These are phyloP conservation scores for Pisolithus orientalis DNA, from an alignment of 768 basidiomycete species.

Conservation along the genomic window DNA sequence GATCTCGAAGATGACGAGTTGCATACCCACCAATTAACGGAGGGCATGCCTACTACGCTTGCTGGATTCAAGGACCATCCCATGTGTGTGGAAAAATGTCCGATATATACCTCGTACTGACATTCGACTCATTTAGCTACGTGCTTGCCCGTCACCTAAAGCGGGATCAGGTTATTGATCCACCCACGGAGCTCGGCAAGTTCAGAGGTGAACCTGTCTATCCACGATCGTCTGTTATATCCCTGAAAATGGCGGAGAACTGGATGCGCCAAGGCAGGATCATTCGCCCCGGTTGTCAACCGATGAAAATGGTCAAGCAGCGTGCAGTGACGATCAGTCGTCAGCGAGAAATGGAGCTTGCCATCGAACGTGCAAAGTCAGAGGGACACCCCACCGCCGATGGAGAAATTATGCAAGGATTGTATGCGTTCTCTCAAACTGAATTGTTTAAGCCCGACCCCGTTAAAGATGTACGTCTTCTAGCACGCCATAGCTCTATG, in stretches of 20 bases:
- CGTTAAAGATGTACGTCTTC: slow-evolving; percentile 66
- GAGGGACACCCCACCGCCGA: slow-evolving; percentile 34
- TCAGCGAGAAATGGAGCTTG: slow-evolving; percentile 65
- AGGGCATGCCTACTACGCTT: slow-evolving; percentile 90
- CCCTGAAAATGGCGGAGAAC: slow-evolving; percentile 86
- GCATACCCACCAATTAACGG: slow-evolving; percentile 64
- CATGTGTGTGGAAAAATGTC: slow-evolving; percentile 43
- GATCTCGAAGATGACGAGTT: slow-evolving; percentile 91
- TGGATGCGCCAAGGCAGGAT: slow-evolving; percentile 87
- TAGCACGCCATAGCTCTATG: slow-evolving; percentile 3
- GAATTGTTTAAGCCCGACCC: slow-evolving; percentile 74
- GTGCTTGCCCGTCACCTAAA: slow-evolving; percentile 83
- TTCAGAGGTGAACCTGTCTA: slow-evolving; percentile 94
- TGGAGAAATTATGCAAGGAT: slow-evolving; percentile 72
- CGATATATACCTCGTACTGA: slow-evolving; percentile 1
- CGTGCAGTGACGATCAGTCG: slow-evolving; percentile 75
- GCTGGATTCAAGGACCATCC: slow-evolving; percentile 96
- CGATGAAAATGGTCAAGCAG: slow-evolving; percentile 86
- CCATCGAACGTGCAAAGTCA: slow-evolving; percentile 33
- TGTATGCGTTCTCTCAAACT: slow-evolving; percentile 85
- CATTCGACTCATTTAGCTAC: slow-evolving; percentile 47
- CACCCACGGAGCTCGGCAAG: slow-evolving; percentile 76
- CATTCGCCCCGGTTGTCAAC: slow-evolving; percentile 68
- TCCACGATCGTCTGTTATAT: slow-evolving; percentile 74
- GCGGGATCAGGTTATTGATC: slow-evolving; percentile 80